These are phyloP conservation scores for Saksenaea oblongispora DNA, from an alignment of 371 early-diverging fungal genomes.

Conservation along the genomic window DNA sequence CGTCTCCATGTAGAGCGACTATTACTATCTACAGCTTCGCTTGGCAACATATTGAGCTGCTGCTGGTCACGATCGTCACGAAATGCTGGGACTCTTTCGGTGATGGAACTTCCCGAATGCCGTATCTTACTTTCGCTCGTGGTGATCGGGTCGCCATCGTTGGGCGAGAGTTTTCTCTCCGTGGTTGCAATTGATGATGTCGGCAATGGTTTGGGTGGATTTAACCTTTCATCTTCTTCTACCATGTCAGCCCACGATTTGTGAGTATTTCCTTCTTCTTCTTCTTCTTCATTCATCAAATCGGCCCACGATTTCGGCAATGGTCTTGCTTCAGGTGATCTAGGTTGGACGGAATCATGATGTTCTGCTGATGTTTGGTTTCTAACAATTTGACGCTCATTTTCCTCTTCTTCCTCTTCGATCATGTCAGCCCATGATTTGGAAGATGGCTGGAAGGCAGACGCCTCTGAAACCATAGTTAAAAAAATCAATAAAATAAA, in stretches of 20 bases:
- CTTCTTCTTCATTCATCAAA: neutral
- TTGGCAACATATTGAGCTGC: neutral
- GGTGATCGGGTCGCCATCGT: too few relatives aligned
- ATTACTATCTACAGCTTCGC: neutral
- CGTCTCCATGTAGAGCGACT: neutral
- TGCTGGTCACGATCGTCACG: neutral
- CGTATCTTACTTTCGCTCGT: too few relatives aligned
- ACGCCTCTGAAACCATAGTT: neutral
- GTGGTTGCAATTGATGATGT: too few relatives aligned
- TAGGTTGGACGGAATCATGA: neutral
- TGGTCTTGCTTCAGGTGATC: neutral
- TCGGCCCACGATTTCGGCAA: neutral
- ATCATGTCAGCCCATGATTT: conserved; percentile 1
- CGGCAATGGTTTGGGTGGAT: neutral
- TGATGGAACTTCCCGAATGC: too few relatives aligned
- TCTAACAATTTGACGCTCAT: neutral
- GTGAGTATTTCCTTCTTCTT: neutral
- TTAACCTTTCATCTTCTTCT: neutral
- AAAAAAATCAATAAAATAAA: neutral
- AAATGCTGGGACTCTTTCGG: too few relatives aligned
- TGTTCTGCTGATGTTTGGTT: neutral
- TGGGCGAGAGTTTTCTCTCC: too few relatives aligned
- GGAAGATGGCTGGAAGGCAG: neutral
- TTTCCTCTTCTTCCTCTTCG: neutral
- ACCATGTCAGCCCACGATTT: conserved; percentile 4